Conservation (phyloP, 192 early-diverging fungal genomes). For the Spinellus fusiger region DNA sequence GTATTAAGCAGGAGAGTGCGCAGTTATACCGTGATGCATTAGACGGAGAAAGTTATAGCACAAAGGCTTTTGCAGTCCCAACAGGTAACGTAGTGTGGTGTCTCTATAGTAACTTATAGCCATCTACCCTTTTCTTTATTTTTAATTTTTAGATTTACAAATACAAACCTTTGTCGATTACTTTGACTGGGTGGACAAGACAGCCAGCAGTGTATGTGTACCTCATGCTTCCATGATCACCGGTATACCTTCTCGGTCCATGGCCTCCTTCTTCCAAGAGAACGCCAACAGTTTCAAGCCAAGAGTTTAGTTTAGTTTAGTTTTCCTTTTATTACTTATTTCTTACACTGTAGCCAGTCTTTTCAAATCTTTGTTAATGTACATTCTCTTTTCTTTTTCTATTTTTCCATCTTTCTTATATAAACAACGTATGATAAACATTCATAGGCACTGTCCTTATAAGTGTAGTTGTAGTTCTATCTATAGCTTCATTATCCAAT, state of each 20-base stretch:
- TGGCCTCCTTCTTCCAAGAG: constrained; percentile 21
- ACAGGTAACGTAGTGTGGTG: constrained; percentile 5
- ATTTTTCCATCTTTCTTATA: background rate
- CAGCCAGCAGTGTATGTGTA: constrained; percentile 19
- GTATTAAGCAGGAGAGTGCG: constrained; percentile 21
- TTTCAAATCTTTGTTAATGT: background rate
- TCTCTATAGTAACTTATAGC: background rate
- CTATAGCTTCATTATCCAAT: too few relatives aligned
- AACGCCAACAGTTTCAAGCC: constrained; percentile 31
- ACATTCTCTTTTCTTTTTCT: background rate
- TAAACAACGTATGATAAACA: constrained; percentile 1
- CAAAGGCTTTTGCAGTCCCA: constrained; percentile 15
- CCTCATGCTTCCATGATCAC: constrained; percentile 21
- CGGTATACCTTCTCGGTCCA: constrained; percentile 6
- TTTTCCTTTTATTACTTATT: background rate
- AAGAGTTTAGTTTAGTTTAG: constrained; percentile 8
- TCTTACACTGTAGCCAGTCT: background rate
- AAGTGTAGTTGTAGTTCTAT: too few relatives aligned
- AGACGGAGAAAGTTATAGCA: constrained; percentile 3
- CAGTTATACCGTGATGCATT: constrained; percentile 18
- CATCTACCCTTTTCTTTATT: background rate
- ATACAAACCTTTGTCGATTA: constrained; percentile 27
- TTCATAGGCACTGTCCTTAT: too few relatives aligned
- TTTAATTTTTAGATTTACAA: constrained; percentile 10
- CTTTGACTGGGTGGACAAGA: constrained; percentile 23